Evolutionary conservation across 148 eudicot species (phyloP), one percentile per base, ranked within the genome.

Genomic region (Arctostaphylos glauca): DNA sequence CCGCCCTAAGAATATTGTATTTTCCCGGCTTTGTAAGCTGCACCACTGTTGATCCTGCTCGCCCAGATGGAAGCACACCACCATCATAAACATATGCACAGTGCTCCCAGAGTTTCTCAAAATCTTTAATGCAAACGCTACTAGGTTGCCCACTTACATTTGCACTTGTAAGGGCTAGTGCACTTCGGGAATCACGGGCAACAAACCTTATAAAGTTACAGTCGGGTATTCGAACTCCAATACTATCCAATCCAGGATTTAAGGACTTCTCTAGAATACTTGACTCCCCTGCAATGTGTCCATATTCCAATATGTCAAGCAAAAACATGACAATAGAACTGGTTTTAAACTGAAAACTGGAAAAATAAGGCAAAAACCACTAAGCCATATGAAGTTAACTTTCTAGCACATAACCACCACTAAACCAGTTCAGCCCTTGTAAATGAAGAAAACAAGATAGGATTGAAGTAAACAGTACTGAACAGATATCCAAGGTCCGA

Each of bases 141-240:
- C 99, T 96, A 50, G 97, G 95, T 80, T 91, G 87, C 66, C 99
- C 98, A 62, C 95, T 96, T 74, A 94, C 87, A 86, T 96, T 96
- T 82, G 98, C 99, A 86, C 99, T 96, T 15, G 98, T 96, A 72
- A 93, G 97, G 76, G 99, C 99, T 83, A 96, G 82, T 25, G 97
- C 98, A 83, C 97, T 94, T 81, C 88, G 85, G 64, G 92, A 93
- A 73, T 93, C 94, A 49, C 90, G 92, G 72, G 93, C 91, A 84
- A 94, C 80, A 14, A 86, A 66, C 85, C 98, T 88, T 59, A 95
- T 95, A 68, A 95, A 95, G 85, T 90, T 80, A 70, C 84, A 89
- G 77, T 93, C 92, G 46, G 98, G 98, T 83, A 95, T 94, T 82
- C 98, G 88, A 85, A 94, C 94, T 50, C 95, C 99, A 48, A 96